Conservation (phyloP, 441 rosid genomes). For the Populus hybrid region DNA sequence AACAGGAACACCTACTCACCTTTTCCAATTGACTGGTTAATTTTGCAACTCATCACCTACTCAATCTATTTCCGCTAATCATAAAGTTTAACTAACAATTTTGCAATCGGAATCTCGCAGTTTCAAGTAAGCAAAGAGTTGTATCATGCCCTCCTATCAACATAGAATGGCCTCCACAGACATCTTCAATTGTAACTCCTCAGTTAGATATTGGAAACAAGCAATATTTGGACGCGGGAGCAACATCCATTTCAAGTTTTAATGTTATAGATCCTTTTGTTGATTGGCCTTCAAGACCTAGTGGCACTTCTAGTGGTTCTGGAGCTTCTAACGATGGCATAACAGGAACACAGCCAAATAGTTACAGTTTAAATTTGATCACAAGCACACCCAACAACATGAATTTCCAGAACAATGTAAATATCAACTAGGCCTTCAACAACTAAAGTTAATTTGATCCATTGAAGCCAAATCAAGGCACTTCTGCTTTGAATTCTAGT, state of each 20-base stretch:
- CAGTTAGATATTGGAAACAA: too few species aligned
- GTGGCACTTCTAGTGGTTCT: conserved; percentile 29
- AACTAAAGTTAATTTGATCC: conserved; percentile 36
- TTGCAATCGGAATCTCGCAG: conserved; percentile 38
- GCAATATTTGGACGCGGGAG: too few species aligned
- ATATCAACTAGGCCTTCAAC: conserved; percentile 51
- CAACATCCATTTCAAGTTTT: conserved; percentile 32
- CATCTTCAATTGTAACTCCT: conserved; percentile 23
- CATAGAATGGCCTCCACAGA: conserved; percentile 85
- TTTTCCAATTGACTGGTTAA: too few species aligned
- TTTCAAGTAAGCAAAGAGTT: conserved; percentile 40
- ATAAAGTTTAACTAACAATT: conserved; percentile 33
- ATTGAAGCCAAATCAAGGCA: conserved; percentile 30
- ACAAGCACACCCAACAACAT: conserved; percentile 21
- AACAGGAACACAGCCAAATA: too few species aligned
- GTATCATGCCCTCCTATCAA: conserved; percentile 67
- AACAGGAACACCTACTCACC: too few species aligned
- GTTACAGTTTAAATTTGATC: too few species aligned
- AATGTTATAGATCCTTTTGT: conserved; percentile 86
- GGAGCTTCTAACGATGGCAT: too few species aligned
- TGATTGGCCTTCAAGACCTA: conserved; percentile 74
- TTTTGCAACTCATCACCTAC: conserved; percentile 24
- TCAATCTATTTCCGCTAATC: conserved; percentile 29
- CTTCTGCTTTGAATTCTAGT: conserved; percentile 30
- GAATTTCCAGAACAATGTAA: conserved; percentile 34